phyloP scores from a whole-genome alignment of 768 basidiomycete genomes.

The Boletus subcaerulescens region DNA sequence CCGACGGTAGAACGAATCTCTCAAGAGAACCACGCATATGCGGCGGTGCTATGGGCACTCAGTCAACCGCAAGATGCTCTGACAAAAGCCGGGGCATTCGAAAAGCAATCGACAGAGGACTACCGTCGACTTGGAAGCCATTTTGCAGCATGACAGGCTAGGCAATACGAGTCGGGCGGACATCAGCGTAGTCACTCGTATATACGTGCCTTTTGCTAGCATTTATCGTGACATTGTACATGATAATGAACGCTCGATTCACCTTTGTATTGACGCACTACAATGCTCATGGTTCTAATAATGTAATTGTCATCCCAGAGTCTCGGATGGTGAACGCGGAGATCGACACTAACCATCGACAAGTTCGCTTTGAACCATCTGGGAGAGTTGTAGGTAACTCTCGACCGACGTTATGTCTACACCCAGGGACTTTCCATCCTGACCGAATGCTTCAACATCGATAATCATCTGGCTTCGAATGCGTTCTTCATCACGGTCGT shows the following conservation, averaged over 20 bases:
- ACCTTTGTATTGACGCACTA: no score
- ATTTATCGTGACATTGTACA: no score
- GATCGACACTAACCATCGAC: constrained; percentile 29
- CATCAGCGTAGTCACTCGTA: no score
- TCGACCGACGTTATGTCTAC: constrained; percentile 55
- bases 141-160: no score
- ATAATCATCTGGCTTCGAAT: constrained; percentile 79
- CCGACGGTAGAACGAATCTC: constrained; percentile 55
- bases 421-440: constrained; percentile 69
- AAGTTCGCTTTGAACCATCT: constrained; percentile 52
- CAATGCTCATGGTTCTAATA: constrained; percentile 10
- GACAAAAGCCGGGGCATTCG: constrained; percentile 58
- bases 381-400: constrained; percentile 52
- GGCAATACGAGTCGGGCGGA: no score
- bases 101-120: constrained; percentile 49
- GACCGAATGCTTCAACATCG: constrained; percentile 82
- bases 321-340: neutral
- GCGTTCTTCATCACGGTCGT: constrained; percentile 83
- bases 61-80: constrained; percentile 67
- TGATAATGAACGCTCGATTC: no score
- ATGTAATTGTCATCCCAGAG: neutral
- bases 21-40: constrained; percentile 61
- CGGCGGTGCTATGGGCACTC: constrained; percentile 80
- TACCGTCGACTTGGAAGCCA: constrained; percentile 22
- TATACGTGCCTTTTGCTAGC: no score